Base-by-base conservation (phyloP, 495 filamentous ascomycete genomes). In the Beverwykella pulmonaria region DNA sequence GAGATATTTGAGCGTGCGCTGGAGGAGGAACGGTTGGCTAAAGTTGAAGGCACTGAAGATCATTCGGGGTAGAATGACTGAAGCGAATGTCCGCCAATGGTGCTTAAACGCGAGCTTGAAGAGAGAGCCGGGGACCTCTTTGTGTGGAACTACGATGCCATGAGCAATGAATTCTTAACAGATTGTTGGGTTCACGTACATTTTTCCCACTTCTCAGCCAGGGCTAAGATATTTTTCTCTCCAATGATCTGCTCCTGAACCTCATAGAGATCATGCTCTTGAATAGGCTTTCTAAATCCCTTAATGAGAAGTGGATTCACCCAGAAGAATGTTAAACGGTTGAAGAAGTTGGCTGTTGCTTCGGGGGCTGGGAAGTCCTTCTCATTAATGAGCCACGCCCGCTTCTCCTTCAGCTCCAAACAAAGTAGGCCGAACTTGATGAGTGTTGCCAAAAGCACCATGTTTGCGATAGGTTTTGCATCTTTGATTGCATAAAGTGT, bases 21-120 rank as follows among this genome's bases (percentile, higher is more conserved):
- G 49, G 3, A 63, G 61, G 15, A 63, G 61, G 36, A 63, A 63
- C 17, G 61, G 61, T 27, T 63, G 61, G 50, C 50, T 56, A 22
- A 63, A 63, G 39, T 56, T 63, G 52, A 63, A 63, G 9, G 50
- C 61, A 55, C 50, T 63, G 26, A 26, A 53, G 26, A 52, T 46
- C 26, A 63, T 25, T 32, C 61, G 30, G 17, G 61, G 61, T 15
- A 56, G 20, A 50, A 63, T 63, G 14, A 53, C 61, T 3, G 61
- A 63, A 15, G 50, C 49, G 41, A 63, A 63, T 1, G 20, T 55
- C 32, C 52, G 36, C 52, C 61, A 25, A 49, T 63, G 61, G 50
- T 63, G 61, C 27, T 29, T 39, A 19, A 55, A 36, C 2, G 61
- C 61, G 30, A 63, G 36, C 20, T 55, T 55, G 50, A 63, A 63